A percentile compares a stretch with the other conserved stretches of the same genome.
phyloP scores from a whole-genome alignment of 208 protist species.

The Trypanosoma caninum region DNA sequence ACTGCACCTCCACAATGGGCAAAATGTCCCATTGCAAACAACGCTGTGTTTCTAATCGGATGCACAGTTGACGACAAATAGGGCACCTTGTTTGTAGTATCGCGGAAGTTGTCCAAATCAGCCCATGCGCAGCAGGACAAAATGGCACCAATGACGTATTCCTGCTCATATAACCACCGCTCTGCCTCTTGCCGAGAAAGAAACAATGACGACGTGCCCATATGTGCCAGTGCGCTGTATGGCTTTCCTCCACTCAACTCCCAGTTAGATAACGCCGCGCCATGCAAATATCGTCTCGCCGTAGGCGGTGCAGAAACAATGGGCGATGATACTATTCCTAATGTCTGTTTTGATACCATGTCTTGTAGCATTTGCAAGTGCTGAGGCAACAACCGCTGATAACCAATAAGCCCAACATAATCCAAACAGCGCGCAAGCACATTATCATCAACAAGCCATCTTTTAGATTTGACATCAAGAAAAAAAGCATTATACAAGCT shows the following conservation, averaged over 20 bases:
- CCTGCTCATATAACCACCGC: conserved; percentile 75
- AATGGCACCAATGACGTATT: conserved; percentile 80
- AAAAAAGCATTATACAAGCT: conserved; percentile 77
- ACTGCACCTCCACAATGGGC: conserved; percentile 48
- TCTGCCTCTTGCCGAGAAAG: conserved; percentile 50
- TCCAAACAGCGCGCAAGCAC: conserved; percentile 70
- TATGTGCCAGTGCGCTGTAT: background rate
- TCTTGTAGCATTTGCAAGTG: conserved; percentile 2
- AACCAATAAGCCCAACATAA: conserved; percentile 73
- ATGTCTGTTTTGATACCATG: background rate
- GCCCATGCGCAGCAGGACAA: conserved; percentile 52
- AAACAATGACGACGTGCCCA: conserved; percentile 29
- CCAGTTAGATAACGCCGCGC: conserved; percentile 8
- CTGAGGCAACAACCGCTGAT: conserved; percentile 38
- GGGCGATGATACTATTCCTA: conserved; percentile 19
- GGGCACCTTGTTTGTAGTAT: background rate
- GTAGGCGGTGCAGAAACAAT: conserved; percentile 15
- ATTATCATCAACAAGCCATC: conserved; percentile 68
- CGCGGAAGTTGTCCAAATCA: background rate
- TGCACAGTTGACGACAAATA: conserved; percentile 46
- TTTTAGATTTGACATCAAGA: conserved; percentile 29
- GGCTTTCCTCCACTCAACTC: background rate
- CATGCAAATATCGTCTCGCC: conserved; percentile 7
- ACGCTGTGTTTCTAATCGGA: conserved; percentile 50
- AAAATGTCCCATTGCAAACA: conserved; percentile 39